Percentiles rank a stretch among this genome's conserved stretches.
Conservation (phyloP, 306 rosid species). For the Acacia acuminata region DNA sequence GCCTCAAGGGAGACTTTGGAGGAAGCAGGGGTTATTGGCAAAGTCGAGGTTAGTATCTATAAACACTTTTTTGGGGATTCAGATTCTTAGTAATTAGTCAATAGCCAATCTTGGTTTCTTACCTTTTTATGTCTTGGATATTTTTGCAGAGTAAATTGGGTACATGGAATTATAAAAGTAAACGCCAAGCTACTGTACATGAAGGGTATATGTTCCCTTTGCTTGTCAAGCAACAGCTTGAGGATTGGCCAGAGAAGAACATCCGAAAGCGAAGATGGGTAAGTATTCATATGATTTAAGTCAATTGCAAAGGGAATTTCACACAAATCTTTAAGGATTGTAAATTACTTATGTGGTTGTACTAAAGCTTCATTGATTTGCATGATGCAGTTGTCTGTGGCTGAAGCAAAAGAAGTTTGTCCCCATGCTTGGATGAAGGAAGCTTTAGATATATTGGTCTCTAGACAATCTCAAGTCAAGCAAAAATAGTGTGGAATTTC, state of each 20-base stretch:
- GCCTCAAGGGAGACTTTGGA: conserved; percentile 84
- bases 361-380: conserved; percentile 36
- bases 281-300: conserved; percentile 29
- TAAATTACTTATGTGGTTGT: conserved; percentile 11
- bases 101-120: conserved; percentile 22
- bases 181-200: conserved; percentile 60
- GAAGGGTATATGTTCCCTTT: conserved; percentile 82
- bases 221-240: conserved; percentile 65
- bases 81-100: background rate
- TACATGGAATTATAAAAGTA: conserved; percentile 77
- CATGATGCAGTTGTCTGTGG: conserved; percentile 66
- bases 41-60: conserved; percentile 60
- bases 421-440: conserved; percentile 91
- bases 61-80: conserved; percentile 3
- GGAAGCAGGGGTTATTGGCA: conserved; percentile 90
- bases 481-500: conserved; percentile 10
- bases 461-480: conserved; percentile 39
- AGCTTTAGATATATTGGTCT: conserved; percentile 65
- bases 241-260: conserved; percentile 81
- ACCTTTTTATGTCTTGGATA: conserved; percentile 10
- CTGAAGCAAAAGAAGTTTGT: conserved; percentile 78
- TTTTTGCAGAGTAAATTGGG: conserved; percentile 64
- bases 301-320: conserved; percentile 10
- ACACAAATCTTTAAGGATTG: background rate
- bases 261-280: conserved; percentile 77